These are phyloP conservation scores for Suillus subluteus DNA, from an alignment of 768 basidiomycete species.

Conservation along the genomic window DNA sequence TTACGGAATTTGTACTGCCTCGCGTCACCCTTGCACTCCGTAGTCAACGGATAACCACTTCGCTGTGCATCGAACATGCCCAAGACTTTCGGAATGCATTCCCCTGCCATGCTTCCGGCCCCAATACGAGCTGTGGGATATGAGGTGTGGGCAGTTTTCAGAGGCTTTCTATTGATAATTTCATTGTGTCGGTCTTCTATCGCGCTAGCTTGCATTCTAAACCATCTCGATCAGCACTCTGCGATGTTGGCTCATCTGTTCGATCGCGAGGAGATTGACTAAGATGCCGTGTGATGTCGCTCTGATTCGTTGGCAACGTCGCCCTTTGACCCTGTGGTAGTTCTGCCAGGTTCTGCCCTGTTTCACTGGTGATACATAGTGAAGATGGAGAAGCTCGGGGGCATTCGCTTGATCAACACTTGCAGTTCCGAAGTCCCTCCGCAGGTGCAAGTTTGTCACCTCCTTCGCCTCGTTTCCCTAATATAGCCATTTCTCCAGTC, in stretches of 20 bases:
- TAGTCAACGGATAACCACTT: constrained; percentile 1
- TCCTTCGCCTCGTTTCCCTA: constrained; percentile 3
- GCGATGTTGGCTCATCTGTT: constrained; percentile 2
- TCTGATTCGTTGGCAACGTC: constrained; percentile 5
- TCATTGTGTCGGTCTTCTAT: constrained; percentile 4
- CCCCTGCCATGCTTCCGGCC: neutral
- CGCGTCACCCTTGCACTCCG: constrained; percentile 8
- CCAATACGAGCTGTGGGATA: constrained; percentile 1
- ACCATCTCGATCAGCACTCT: neutral
- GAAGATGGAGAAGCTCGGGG: constrained; percentile 9
- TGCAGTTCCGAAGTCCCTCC: constrained; percentile 6
- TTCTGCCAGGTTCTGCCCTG: constrained; percentile 2
- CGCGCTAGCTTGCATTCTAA: neutral
- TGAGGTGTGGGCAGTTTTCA: neutral
- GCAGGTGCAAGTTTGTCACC: neutral
- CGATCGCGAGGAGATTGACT: constrained; percentile 9
- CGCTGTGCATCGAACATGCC: constrained; percentile 10
- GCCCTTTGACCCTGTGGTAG: constrained; percentile 7
- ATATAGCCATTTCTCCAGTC: neutral
- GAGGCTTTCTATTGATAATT: constrained; percentile 2
- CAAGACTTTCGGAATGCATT: neutral
- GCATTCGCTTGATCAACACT: constrained; percentile 5
- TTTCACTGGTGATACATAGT: constrained; percentile 4
- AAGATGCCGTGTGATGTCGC: neutral
- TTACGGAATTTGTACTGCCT: constrained; percentile 2